A percentile compares a stretch with the other conserved stretches of the same genome.
Conservation (phyloP, 202 grass and related monocot genomes). For the Cymbopogon flexuosus region DNA sequence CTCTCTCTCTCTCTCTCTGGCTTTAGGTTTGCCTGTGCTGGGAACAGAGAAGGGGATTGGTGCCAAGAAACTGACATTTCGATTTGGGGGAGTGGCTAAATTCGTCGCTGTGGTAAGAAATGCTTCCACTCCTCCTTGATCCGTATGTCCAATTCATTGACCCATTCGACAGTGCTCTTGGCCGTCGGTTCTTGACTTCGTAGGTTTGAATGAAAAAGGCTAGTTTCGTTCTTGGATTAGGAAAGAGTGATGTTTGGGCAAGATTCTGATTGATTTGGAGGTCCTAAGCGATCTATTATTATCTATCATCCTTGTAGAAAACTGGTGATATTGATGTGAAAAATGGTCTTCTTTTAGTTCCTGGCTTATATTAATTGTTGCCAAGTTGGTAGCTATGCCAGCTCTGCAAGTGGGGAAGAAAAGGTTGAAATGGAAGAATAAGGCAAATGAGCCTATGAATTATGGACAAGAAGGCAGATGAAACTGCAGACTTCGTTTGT, state of each 20-base stretch:
- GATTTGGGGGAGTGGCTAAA: neutral
- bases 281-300: neutral
- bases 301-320: neutral
- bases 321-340: neutral
- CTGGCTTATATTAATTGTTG: neutral
- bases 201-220: neutral
- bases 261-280: neutral
- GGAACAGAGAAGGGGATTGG: neutral
- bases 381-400: neutral
- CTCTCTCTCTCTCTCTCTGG: neutral
- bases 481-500: neutral
- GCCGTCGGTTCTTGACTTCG: neutral
- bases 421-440: neutral
- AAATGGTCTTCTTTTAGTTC: neutral
- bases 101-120: constrained; percentile 9
- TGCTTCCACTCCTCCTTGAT: neutral
- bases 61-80: constrained; percentile 3
- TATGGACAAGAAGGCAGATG: neutral
- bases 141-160: neutral
- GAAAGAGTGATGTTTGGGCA: neutral
- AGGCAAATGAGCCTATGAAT: neutral
- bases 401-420: neutral
- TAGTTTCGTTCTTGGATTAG: neutral
- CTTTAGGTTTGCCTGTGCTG: neutral
- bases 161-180: neutral